Evolutionary conservation across 2,329 filamentous ascomycete genomes (phyloP).

Genomic region (Trichoderma sp.): DNA sequence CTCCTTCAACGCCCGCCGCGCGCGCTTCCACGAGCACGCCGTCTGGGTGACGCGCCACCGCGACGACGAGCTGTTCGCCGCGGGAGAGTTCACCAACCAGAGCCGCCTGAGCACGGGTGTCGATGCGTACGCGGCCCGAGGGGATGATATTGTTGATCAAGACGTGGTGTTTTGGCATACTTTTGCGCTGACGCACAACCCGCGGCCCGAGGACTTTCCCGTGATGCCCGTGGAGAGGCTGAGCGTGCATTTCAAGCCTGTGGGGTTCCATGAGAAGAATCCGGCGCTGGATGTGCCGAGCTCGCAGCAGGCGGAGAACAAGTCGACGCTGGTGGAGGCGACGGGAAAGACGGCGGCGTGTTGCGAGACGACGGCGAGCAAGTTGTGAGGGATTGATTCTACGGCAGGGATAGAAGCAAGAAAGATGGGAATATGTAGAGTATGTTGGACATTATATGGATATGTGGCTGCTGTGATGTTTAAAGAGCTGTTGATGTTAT

Average conservation of each 20-base stretch:
- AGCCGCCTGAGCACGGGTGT: constrained; percentile 45
- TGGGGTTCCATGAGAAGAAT: constrained; percentile 47
- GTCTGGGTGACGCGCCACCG: constrained; percentile 49
- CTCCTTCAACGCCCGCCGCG: constrained; percentile 42
- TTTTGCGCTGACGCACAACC: constrained; percentile 50
- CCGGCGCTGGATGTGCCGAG: constrained; percentile 46
- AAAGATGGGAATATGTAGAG: neutral
- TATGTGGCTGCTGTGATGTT: neutral
- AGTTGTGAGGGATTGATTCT: constrained; percentile 4
- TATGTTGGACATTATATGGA: neutral
- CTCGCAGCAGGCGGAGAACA: constrained; percentile 30
- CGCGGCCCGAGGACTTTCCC: constrained; percentile 49
- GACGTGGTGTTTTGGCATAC: constrained; percentile 45
- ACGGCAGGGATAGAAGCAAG: no score
- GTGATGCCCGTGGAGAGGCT: constrained; percentile 51
- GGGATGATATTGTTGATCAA: constrained; percentile 42
- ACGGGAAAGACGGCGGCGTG: constrained; percentile 25
- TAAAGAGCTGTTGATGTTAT: neutral
- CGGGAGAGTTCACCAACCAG: constrained; percentile 52
- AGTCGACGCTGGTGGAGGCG: constrained; percentile 40
- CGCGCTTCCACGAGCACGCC: constrained; percentile 45
- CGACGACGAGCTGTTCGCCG: constrained; percentile 50
- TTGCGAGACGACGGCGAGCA: constrained; percentile 11
- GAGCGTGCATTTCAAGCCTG: constrained; percentile 41
- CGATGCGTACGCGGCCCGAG: constrained; percentile 44